Percentiles rank a stretch among this genome's conserved stretches.
These are phyloP conservation scores for Candida pseudoglaebosa DNA, from an alignment of 805 yeast species.

Conservation along the genomic window DNA sequence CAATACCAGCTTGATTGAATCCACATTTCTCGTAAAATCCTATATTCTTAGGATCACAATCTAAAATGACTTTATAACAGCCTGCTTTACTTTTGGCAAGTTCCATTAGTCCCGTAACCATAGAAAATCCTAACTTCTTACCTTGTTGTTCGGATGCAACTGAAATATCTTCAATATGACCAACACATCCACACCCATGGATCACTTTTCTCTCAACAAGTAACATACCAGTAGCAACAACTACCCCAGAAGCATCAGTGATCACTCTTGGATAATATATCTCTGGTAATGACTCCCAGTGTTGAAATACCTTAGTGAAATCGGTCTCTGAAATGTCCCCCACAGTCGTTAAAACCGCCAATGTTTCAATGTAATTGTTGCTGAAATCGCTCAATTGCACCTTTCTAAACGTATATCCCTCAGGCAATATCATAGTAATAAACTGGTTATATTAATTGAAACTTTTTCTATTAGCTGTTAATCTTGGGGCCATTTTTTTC, in stretches of 20 bases:
- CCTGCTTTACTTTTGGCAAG: slow-evolving; percentile 53
- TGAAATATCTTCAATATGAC: slow-evolving; percentile 94
- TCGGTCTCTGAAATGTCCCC: slow-evolving; percentile 57
- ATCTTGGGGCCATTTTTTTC: too few relatives aligned
- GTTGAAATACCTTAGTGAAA: slow-evolving; percentile 49
- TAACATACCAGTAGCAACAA: slow-evolving; percentile 83
- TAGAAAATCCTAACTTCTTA: slow-evolving; percentile 63
- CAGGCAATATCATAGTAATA: slow-evolving; percentile 41
- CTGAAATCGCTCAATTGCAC: slow-evolving; percentile 52
- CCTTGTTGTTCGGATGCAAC: slow-evolving; percentile 78
- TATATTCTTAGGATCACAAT: slow-evolving; percentile 79
- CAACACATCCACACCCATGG: slow-evolving; percentile 80
- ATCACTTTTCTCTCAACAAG: slow-evolving; percentile 78
- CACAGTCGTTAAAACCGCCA: slow-evolving; percentile 74
- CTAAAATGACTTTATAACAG: slow-evolving; percentile 86
- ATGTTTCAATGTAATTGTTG: slow-evolving; percentile 58
- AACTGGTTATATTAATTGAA: too few relatives aligned
- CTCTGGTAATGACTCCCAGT: slow-evolving; percentile 53
- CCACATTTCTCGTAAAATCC: slow-evolving; percentile 91
- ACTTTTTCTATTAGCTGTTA: too few relatives aligned
- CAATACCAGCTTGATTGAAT: slow-evolving; percentile 58
- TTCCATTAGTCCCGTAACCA: slow-evolving; percentile 59
- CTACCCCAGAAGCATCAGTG: slow-evolving; percentile 42
- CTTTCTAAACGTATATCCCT: slow-evolving; percentile 65
- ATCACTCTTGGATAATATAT: slow-evolving; percentile 72